Base-by-base conservation (phyloP, 208 protist species). In the Tritrichomonas foetus region DNA sequence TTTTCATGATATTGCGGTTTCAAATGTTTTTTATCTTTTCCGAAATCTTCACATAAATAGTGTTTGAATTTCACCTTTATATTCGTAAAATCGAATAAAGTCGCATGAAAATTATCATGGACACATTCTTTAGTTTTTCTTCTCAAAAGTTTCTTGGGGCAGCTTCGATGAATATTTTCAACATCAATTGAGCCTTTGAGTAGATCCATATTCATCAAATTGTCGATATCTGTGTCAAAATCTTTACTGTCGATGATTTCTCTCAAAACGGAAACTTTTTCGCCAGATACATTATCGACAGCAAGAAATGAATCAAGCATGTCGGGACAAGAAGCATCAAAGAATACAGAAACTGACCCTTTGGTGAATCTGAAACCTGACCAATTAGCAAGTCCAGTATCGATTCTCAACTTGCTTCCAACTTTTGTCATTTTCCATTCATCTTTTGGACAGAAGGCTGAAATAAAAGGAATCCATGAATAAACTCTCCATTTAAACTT, bases 401-500 rank as follows among this genome's bases (percentile, higher is more conserved):
- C 78, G 30, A 89, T 89, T 8, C 78, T 49, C 33, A 89, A 13
- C 44, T 89, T 89, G 25, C 78, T n/a, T n/a, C 78, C 78, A n/a
- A 89, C 78, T 89, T 89, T 89, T n/a, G 44, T 44, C 3, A 89
- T 49, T 39, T 20, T 53, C 78, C 78, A 89, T 61, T n/a, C 47
- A 89, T 89, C 78, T 11, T 53, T 57, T 41, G 78, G 78, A 89
- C 78, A 89, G 30, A 89, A 89, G 1, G 44, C 30, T 39, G 78
- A 53, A 61, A 89, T 49, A 3, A 89, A 50, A 44, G 78, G 78
- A 13, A 89, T 57, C 78, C 78, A 89, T 39, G 78, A 89, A 30
- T 89, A 89, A 33, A 89, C 78, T 39, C 44, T 25, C 78, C 78
- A 89, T 57, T 89, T 89, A 47, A 89, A 89, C 25, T 89, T 44